Evolutionary conservation across 768 basidiomycete species (phyloP).

Genomic region (Leccinum ochraceum): DNA sequence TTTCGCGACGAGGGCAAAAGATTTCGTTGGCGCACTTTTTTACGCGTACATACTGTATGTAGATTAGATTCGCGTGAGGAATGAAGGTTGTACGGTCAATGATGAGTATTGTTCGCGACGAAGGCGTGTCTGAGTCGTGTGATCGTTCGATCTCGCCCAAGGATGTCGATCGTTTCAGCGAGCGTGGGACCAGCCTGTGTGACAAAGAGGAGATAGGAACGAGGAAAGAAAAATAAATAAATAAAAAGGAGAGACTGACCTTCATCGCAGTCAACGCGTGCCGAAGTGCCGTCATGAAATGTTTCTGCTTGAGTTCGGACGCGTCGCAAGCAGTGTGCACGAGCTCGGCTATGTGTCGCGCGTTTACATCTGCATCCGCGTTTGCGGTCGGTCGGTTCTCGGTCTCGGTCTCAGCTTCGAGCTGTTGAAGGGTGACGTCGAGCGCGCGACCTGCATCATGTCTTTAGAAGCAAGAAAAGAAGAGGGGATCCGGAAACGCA

Average conservation of each 20-base stretch:
- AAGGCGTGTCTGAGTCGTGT: conserved; percentile 21
- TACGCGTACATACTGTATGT: not conserved
- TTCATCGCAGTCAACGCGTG: conserved; percentile 83
- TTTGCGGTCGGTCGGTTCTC: not conserved
- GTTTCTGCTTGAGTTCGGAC: conserved; percentile 43
- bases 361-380: not conserved
- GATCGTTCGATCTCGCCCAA: conserved; percentile 34
- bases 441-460: conserved; percentile 10
- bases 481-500: conserved; percentile 27
- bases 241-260: conserved; percentile 42
- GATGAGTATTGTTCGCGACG: not conserved
- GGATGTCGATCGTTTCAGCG: conserved; percentile 39
- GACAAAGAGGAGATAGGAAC: not conserved
- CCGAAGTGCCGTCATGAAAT: conserved; percentile 72
- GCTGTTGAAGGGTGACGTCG: conserved; percentile 1
- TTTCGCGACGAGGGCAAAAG: not conserved
- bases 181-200: conserved; percentile 45
- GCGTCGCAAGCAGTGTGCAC: conserved; percentile 47
- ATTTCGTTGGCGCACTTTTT: too few species aligned
- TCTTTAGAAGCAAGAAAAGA: not conserved
- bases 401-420: conserved; percentile 1
- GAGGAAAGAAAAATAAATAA: not conserved
- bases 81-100: too few species aligned
- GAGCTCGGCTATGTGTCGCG: conserved; percentile 21
- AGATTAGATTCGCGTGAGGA: not conserved